Conservation (phyloP, 768 basidiomycete species). For the Tricholoma hemisulphureum region DNA sequence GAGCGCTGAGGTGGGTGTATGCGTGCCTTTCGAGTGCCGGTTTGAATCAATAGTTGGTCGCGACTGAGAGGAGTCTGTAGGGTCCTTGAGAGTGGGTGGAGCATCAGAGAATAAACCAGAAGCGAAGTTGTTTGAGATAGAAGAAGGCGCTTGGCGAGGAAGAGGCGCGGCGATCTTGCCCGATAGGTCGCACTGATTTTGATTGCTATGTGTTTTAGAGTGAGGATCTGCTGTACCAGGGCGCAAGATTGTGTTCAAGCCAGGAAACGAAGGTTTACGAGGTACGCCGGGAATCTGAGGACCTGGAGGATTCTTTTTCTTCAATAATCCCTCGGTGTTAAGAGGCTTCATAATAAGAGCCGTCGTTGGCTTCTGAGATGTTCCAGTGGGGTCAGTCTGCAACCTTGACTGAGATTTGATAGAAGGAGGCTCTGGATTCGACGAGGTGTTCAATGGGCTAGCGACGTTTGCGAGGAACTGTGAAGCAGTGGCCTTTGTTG, state of each 20-base stretch:
- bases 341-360: slow-evolving; percentile 7
- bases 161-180: slow-evolving; percentile 23
- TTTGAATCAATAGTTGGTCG: not conserved
- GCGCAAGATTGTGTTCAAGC: slow-evolving; percentile 10
- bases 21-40: slow-evolving; percentile 15
- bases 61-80: slow-evolving; percentile 9
- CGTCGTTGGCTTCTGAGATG: not conserved
- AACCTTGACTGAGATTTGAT: not conserved
- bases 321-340: slow-evolving; percentile 14
- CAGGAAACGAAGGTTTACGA: slow-evolving; percentile 6
- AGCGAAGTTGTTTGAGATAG: slow-evolving; percentile 17
- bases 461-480: slow-evolving; percentile 9
- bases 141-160: slow-evolving; percentile 20
- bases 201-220: slow-evolving; percentile 1
- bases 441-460: slow-evolving; percentile 12
- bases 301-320: slow-evolving; percentile 4
- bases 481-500: not conserved
- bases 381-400: not conserved
- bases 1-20: slow-evolving; percentile 16
- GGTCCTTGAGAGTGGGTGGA: slow-evolving; percentile 14
- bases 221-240: slow-evolving; percentile 32
- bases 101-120: slow-evolving; percentile 16
- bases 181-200: slow-evolving; percentile 4
- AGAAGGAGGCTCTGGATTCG: not conserved
- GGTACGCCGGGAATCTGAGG: slow-evolving; percentile 3